Percentiles rank a stretch among this genome's conserved stretches.
These are phyloP conservation scores for Venturia pyrina DNA, from an alignment of 2,329 filamentous ascomycete genomes.

Conservation along the genomic window DNA sequence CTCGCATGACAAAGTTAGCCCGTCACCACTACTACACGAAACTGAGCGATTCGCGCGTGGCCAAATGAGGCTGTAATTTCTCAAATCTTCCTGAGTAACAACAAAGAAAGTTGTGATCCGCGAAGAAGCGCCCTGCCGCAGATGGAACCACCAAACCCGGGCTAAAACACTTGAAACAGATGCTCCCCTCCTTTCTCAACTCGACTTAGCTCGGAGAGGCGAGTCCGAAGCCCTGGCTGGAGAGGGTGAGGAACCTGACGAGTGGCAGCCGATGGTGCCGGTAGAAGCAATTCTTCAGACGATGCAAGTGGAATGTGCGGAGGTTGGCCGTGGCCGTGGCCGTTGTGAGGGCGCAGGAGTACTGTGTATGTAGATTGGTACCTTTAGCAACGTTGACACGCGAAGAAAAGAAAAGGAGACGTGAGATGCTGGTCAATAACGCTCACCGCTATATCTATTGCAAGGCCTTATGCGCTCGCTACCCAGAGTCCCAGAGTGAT, in stretches of 20 bases:
- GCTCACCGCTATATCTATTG: neutral
- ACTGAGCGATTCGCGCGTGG: neutral
- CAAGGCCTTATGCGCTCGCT: neutral
- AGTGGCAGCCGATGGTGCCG: neutral
- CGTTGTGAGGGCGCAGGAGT: no score
- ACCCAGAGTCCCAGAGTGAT: neutral
- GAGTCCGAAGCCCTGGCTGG: neutral
- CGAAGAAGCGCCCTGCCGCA: neutral
- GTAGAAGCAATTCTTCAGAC: neutral
- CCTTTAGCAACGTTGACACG: no score
- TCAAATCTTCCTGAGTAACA: constrained; percentile 1
- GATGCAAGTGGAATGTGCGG: neutral
- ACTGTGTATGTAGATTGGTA: no score
- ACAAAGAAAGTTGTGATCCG: neutral
- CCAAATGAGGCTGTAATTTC: neutral
- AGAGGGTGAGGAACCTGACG: neutral
- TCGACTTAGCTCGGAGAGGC: neutral
- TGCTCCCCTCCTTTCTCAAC: neutral
- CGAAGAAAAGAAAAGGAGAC: neutral
- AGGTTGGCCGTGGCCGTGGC: no score
- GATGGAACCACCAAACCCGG: neutral
- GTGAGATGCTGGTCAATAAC: neutral
- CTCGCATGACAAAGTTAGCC: neutral
- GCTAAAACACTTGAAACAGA: neutral
- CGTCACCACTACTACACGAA: neutral